Base-by-base conservation (phyloP, 169 alveolate species). In the Plasmodium fragile region DNA sequence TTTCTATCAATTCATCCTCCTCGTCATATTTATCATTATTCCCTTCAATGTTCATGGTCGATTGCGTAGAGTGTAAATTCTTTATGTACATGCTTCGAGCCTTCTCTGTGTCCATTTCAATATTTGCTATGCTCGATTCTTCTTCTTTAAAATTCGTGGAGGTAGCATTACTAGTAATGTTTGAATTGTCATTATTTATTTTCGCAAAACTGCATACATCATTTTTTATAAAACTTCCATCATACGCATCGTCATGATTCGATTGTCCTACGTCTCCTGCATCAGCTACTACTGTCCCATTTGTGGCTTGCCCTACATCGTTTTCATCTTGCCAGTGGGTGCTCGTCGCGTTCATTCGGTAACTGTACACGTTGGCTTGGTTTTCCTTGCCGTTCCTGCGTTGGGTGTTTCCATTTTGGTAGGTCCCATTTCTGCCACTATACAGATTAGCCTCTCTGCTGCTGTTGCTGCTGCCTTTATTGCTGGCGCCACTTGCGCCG, bases 41-140 rank as follows among this genome's bases (percentile, higher is more conserved):
- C 4, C 83, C 83, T 22, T 89, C 94, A 34, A 78, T 59, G 81
- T 89, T 34, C 90, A 65, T 80, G 32, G 91, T 89, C 4, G 94
- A 89, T n/a, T 72, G 85, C 13, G 89, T 89, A 7, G 94, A 89
- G 22, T 78, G 69, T 77, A 89, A 79, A 41, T 69, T 89, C 30
- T 89, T 39, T 22, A 70, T 83, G 25, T 69, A 59, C 78, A 81
- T 53, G 5, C 39, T 43, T 6, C 55, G 49, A 41, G 34, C 16
- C 43, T 32, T 32, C 18, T 13, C 45, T 53, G 69, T 8, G 22
- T 13, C 79, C 41, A 43, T 52, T 18, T n/a, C 53, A 34, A 16
- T 65, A 52, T 13, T 25, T 3, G n/a, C 13, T 8, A 28, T 3
- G n/a, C 39, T 55, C 3, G 53, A 45, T 36, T 16, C 55, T 30